Conservation (phyloP, 225 moss, liverwort and hornwort species). For the Straminergon stramineum region DNA sequence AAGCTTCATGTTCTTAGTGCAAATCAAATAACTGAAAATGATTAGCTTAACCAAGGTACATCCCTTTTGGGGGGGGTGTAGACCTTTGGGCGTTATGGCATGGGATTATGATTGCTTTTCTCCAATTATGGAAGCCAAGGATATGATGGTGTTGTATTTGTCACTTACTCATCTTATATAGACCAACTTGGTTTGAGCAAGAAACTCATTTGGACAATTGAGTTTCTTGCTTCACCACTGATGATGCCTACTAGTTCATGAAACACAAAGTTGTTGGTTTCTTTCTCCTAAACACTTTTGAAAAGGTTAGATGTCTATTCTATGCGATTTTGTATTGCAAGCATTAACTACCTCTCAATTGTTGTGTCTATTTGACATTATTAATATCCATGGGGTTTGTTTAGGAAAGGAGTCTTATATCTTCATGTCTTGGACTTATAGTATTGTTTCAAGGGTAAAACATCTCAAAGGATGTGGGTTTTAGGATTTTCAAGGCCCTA, state of each 20-base stretch:
- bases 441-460: background rate
- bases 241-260: background rate
- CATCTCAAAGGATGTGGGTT: background rate
- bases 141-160: background rate
- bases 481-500: background rate
- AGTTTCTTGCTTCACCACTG: background rate
- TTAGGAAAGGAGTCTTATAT: background rate
- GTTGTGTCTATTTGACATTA: background rate
- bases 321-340: background rate
- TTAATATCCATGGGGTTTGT: background rate
- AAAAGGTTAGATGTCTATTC: background rate
- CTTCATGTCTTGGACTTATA: background rate
- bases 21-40: background rate
- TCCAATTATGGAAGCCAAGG: background rate
- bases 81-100: background rate
- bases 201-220: background rate
- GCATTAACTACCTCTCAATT: background rate
- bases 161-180: background rate
- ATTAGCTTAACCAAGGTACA: background rate
- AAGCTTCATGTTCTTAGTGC: background rate
- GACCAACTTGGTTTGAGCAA: background rate
- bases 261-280: background rate
- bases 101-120: background rate
- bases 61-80: accelerated
- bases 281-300: background rate